Conservation (phyloP, 1,139 yeast species). For the Yarrowia galli region DNA sequence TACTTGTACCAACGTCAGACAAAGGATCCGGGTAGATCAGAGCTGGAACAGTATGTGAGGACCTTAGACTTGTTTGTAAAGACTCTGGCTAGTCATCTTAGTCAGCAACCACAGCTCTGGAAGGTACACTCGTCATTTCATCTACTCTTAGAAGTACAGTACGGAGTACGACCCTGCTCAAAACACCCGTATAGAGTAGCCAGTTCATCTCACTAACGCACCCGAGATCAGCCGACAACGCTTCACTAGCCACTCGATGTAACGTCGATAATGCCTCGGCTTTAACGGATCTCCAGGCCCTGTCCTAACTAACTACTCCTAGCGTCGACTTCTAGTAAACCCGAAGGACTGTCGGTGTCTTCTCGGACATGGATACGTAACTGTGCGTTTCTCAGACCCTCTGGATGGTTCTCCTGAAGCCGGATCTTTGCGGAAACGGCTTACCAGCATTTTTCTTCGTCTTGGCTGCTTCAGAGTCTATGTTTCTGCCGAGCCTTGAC, state of each 20-base stretch:
- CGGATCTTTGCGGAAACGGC: neutral
- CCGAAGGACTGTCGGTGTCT: neutral
- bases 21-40: too few relatives aligned
- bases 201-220: neutral
- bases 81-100: too few relatives aligned
- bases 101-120: too few relatives aligned
- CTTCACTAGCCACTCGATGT: neutral
- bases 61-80: too few relatives aligned
- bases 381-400: neutral
- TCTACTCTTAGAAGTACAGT: too few relatives aligned
- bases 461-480: neutral
- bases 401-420: neutral
- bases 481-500: neutral
- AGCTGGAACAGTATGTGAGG: too few relatives aligned
- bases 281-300: neutral
- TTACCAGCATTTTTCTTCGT: neutral
- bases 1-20: too few relatives aligned
- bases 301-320: neutral
- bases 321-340: neutral
- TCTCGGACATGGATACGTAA: neutral
- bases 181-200: neutral
- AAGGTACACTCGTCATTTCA: too few relatives aligned
- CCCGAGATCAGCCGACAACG: neutral
- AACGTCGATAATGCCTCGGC: slow-evolving; percentile 3
- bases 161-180: too few relatives aligned